Evolutionary conservation across 257 asterid genomes (phyloP).

Genomic region (Solanum chiquidenum): DNA sequence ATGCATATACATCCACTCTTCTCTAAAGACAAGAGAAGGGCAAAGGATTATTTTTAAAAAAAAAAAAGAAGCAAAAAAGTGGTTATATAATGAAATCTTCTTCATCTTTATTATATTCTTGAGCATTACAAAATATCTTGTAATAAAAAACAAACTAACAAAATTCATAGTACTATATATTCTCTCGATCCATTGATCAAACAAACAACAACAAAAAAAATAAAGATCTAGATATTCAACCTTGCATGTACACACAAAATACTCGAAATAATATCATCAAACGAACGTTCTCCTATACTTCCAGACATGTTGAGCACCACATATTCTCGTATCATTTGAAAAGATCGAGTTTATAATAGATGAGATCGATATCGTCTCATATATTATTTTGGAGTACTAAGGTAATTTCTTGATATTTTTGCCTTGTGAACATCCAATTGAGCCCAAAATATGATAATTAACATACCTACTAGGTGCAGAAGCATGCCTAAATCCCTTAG

Average conservation of each 20-base stretch:
- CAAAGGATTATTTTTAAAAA: not conserved
- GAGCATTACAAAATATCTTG: not conserved
- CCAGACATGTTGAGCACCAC: not conserved
- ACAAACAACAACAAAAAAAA: not conserved
- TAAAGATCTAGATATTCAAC: not conserved
- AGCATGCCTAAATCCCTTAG: slow-evolving; percentile 61
- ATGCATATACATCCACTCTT: not conserved
- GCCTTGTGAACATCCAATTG: slow-evolving; percentile 5
- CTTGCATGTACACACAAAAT: not conserved
- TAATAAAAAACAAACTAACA: not conserved
- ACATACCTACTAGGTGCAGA: slow-evolving; percentile 83
- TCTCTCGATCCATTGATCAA: not conserved
- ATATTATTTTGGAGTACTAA: not conserved
- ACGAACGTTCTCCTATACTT: not conserved
- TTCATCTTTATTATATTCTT: not conserved
- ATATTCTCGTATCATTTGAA: not conserved
- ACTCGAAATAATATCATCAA: not conserved
- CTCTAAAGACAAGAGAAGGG: not conserved
- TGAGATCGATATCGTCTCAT: not conserved
- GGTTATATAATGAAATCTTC: not conserved
- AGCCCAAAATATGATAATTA: slow-evolving; percentile 45
- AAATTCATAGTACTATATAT: not conserved
- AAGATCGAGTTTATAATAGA: not conserved
- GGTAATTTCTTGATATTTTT: not conserved
- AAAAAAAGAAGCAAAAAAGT: not conserved